Conservation (phyloP, 176 grass and related monocot species). For the Cocos nucifera region DNA sequence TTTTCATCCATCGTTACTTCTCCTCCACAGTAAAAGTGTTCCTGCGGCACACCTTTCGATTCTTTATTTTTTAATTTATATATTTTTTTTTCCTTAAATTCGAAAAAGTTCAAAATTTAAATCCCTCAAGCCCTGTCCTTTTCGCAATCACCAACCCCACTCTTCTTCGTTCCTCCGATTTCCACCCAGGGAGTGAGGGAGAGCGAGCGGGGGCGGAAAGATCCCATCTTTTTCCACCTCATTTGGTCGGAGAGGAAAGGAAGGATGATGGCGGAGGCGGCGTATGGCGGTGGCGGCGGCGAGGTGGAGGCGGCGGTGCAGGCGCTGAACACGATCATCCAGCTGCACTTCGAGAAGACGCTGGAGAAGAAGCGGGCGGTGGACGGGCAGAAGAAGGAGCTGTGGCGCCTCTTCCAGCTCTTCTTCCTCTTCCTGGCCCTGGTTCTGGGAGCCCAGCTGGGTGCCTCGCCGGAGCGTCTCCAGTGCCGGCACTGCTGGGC, state of each 20-base stretch:
- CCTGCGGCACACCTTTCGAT: too few species aligned
- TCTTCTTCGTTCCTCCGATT: too few species aligned
- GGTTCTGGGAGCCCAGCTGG: slow-evolving; percentile 34
- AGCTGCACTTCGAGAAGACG: slow-evolving; percentile 95
- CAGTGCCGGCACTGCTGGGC: slow-evolving; percentile 85
- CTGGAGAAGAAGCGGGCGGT: slow-evolving; percentile 87
- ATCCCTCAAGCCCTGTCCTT: too few species aligned
- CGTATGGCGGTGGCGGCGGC: slow-evolving; percentile 4
- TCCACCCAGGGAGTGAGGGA: too few species aligned
- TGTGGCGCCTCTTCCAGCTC: slow-evolving; percentile 86
- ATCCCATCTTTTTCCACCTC: too few species aligned
- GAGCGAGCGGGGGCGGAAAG: too few species aligned
- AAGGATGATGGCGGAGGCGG: background rate
- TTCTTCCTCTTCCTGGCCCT: slow-evolving; percentile 86
- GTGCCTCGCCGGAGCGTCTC: slow-evolving; percentile 30
- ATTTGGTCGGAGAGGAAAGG: background rate
- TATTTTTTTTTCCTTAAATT: too few species aligned
- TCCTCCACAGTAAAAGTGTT: too few species aligned
- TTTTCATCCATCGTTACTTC: too few species aligned
- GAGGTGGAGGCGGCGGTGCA: slow-evolving; percentile 49
- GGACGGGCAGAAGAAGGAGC: slow-evolving; percentile 93
- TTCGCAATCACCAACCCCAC: too few species aligned
- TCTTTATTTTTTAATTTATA: too few species aligned
- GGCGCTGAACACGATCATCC: slow-evolving; percentile 57
- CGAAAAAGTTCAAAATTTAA: too few species aligned